Evolutionary conservation across 352 stramenopile genomes (phyloP), one percentile per base, ranked within the genome.

Genomic region (Blastocystis sp.): DNA sequence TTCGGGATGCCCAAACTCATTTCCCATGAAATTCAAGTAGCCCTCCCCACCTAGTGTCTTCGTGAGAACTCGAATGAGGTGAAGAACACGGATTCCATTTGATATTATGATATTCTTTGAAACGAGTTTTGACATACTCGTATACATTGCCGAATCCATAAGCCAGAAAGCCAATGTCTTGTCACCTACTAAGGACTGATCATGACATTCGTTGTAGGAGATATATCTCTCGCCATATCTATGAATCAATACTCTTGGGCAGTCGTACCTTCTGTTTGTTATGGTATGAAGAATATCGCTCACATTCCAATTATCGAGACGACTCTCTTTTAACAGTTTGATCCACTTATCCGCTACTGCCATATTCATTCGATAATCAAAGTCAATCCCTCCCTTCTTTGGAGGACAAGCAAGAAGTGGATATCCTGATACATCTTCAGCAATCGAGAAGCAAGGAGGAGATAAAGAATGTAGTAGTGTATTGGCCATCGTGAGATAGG

Each of bases 1-100:
- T 66, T 91, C 90, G n/a, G 90, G 90, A 51, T 91, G 90, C 42
- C 88, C 90, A 37, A 91, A 91, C 68, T 91, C 87, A 78, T 91
- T 91, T 2, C 90, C 90, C 48, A 90, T 90, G 76, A 91, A 91
- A 33, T 77, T 77, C n/a, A 91, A 57, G 19, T 81, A 91, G 7
- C 54, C 90, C 40, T 91, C 90, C 3, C 90, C 90, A 30, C 90
- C 90, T 40, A 91, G 51, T 30, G 51, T 68, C 19, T 77, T 69
- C 17, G 90, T 91, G 6, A 91, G 27, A 24, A 76, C 1, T 9
- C 89, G 73, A 24, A 91, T 91, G 22, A 90, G 17, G 27, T 91
- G 90, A 24, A 90, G 87, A 22, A 91, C 42, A 42, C 70, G 60
- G 30, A 91, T 91, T 24, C 90, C 90, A n/a, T 89, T 81, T 2